Evolutionary conservation across 2,329 filamentous ascomycete species (phyloP).

Genomic region (Cyphellophora europaea): DNA sequence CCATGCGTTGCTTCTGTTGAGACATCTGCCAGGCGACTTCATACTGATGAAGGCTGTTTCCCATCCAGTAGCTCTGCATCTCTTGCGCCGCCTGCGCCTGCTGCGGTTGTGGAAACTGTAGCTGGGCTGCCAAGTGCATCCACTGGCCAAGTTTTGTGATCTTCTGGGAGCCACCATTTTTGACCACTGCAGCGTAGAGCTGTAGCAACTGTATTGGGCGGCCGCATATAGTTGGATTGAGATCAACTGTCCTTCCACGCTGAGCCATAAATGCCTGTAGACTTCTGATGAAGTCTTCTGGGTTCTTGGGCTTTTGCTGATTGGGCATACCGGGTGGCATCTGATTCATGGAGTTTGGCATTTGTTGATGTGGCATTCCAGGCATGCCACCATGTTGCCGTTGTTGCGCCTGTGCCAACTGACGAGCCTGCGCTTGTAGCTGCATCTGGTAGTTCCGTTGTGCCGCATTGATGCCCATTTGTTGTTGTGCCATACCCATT

Average conservation of each 20-base stretch:
- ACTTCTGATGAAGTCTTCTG: conserved; percentile 66
- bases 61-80: conserved; percentile 63
- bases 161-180: conserved; percentile 65
- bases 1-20: conserved; percentile 33
- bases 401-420: conserved; percentile 33
- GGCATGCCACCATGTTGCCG: conserved; percentile 3
- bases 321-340: conserved; percentile 10
- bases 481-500: conserved; percentile 44
- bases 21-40: conserved; percentile 46
- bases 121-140: conserved; percentile 58
- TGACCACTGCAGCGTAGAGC: conserved; percentile 69
- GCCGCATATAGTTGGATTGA: conserved; percentile 63
- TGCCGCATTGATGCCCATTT: conserved; percentile 58
- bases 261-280: conserved; percentile 69
- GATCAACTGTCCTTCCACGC: conserved; percentile 63
- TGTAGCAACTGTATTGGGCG: conserved; percentile 65
- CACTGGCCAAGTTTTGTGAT: conserved; percentile 64
- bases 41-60: conserved; percentile 63
- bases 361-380: conserved; percentile 6
- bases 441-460: conserved; percentile 75
- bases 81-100: conserved; percentile 59
- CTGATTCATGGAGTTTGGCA: conserved; percentile 10
- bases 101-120: conserved; percentile 53
- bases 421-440: conserved; percentile 65
- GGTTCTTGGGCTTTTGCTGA: conserved; percentile 28